Evolutionary conservation across 2,329 filamentous ascomycete genomes (phyloP), one percentile per base, ranked within the genome.

Genomic region (Aspergillus vadensis): DNA sequence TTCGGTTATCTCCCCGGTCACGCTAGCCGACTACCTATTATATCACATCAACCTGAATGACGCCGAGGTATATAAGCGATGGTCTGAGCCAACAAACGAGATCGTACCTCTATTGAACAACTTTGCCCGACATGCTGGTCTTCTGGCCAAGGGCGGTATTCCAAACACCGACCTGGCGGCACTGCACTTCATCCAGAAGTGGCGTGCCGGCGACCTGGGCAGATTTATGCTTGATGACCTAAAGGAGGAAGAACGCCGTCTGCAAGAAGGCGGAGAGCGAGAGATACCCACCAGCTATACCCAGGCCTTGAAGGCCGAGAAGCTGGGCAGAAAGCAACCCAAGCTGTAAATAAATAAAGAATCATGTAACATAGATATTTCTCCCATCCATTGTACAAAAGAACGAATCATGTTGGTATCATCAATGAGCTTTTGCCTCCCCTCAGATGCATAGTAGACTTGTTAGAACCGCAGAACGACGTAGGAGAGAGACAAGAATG

Each of bases 21-120:
- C 90, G 23, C 78, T 98, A 10, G 93, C 91, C 36, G 95, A 99
- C 73, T 99, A 97, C 75, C 82, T 98, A 19, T 86, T 99, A 7
- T 98, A 86, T 77, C 88, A 88, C 58, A 82, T 98, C 60, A 99
- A 99, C 73, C 78, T 83, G 39, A 79, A 83, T 60, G 82, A 89
- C 66, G 85, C 89, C 0, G 63, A 67, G 2, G 70, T 88, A 5
- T 96, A 96, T 76, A 70, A 74, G 1, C 81, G 83, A 10, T 92
- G 87, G 72, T 84, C 81, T 53, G 71, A 76, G 38, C 92, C 93
- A 0, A 98, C 95, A 1, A 97, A 98, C 75, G 91, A 97, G 66
- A 81, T 96, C n/a, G 78, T 83, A 51, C 83, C 85, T 43, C 84
- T 97, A 25, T 82, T 99, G 12, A 82, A 85, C 14, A 85, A 80